Evolutionary conservation across 2,329 filamentous ascomycete genomes (phyloP).

Genomic region (Geosmithia putterillii): DNA sequence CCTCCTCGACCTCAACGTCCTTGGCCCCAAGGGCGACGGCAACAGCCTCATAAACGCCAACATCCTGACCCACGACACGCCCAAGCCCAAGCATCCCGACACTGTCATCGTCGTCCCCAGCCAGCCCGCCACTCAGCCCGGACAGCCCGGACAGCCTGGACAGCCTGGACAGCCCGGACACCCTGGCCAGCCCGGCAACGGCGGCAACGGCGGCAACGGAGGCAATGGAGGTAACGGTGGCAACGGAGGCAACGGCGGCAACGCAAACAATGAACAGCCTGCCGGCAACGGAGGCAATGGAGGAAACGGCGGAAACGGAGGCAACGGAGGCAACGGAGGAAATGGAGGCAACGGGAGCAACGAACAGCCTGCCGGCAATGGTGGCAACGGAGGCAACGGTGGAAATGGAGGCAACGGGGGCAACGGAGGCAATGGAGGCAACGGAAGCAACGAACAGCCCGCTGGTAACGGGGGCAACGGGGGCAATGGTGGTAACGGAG

Average conservation of each 20-base stretch:
- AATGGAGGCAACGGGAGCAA: too few relatives aligned
- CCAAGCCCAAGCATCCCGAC: neutral
- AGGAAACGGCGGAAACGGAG: neutral
- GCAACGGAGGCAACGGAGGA: neutral
- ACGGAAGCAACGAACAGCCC: neutral
- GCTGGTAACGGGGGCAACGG: neutral
- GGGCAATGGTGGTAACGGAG: neutral
- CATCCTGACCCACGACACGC: conserved; percentile 1
- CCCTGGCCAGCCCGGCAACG: neutral
- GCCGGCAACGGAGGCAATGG: neutral
- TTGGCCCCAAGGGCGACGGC: neutral
- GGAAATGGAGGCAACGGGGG: neutral
- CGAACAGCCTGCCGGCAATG: too few relatives aligned
- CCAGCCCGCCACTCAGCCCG: neutral
- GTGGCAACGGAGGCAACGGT: neutral
- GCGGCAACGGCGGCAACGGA: neutral
- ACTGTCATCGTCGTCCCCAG: neutral
- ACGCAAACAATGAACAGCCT: neutral
- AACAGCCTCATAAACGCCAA: conserved; percentile 2
- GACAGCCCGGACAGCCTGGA: neutral
- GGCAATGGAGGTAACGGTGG: neutral
- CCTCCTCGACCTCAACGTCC: neutral
- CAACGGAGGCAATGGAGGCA: neutral
- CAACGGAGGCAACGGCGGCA: neutral
- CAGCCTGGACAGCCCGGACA: neutral